These are phyloP conservation scores for Ogataea philodendri DNA, from an alignment of 805 yeast genomes.

Conservation along the genomic window DNA sequence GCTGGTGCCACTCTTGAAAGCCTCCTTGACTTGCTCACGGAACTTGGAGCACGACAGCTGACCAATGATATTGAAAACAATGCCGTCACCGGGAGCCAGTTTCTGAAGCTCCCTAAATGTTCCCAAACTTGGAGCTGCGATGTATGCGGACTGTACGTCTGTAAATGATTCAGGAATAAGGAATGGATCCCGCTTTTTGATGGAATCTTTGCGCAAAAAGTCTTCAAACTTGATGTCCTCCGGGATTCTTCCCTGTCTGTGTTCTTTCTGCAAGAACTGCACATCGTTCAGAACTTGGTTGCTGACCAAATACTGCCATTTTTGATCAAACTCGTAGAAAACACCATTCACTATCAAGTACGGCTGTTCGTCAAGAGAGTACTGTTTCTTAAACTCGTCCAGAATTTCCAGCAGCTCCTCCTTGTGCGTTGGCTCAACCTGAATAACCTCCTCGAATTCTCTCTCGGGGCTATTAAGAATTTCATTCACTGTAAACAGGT, in stretches of 20 bases:
- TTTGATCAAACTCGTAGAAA: constrained; percentile 45
- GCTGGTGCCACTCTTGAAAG: constrained; percentile 23
- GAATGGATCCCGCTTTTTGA: constrained; percentile 43
- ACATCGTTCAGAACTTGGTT: constrained; percentile 57
- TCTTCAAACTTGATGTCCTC: constrained; percentile 34
- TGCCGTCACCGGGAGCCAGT: constrained; percentile 2
- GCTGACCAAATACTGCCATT: constrained; percentile 56
- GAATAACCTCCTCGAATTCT: constrained; percentile 1
- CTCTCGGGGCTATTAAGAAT: constrained; percentile 6
- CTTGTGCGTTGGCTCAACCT: constrained; percentile 10
- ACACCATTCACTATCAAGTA: constrained; percentile 73
- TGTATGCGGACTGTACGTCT: constrained; percentile 18
- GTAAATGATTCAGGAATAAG: constrained; percentile 49
- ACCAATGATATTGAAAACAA: constrained; percentile 55
- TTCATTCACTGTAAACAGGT: constrained; percentile 23
- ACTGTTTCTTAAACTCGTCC: constrained; percentile 29
- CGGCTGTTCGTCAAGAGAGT: constrained; percentile 44
- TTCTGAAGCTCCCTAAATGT: constrained; percentile 2
- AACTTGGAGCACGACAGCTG: constrained; percentile 43
- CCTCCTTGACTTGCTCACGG: constrained; percentile 43
- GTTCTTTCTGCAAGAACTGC: constrained; percentile 30
- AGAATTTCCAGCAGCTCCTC: constrained; percentile 20
- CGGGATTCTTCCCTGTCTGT: constrained; percentile 31
- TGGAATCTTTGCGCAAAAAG: constrained; percentile 43
- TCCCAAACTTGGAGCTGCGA: constrained; percentile 10